A percentile compares a stretch with the other conserved stretches of the same genome.
phyloP scores from a whole-genome alignment of 1,139 yeast species.

The Pichia sp. region DNA sequence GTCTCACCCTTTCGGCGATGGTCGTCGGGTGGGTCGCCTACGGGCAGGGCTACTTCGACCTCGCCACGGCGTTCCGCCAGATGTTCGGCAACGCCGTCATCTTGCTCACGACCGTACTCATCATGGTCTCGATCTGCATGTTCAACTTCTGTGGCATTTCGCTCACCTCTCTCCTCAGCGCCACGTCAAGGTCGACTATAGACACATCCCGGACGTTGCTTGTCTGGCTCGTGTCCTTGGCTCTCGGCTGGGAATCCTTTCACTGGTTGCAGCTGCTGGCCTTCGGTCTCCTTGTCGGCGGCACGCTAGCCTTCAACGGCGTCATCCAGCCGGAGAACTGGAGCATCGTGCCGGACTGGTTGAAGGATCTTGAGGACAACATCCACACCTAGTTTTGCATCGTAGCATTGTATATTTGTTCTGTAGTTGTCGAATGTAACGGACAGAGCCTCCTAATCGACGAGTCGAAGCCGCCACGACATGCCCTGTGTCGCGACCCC shows the following conservation, averaged over 20 bases:
- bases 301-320: constrained; percentile 72
- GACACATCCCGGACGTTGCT: constrained; percentile 74
- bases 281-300: constrained; percentile 59
- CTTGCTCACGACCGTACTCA: constrained; percentile 51
- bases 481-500: neutral
- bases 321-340: constrained; percentile 45
- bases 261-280: constrained; percentile 61
- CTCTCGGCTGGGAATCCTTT: constrained; percentile 77
- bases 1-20: constrained; percentile 43
- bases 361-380: constrained; percentile 30
- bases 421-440: neutral
- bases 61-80: constrained; percentile 48
- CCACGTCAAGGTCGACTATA: constrained; percentile 75
- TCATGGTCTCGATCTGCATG: constrained; percentile 67
- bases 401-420: neutral
- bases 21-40: constrained; percentile 41
- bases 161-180: constrained; percentile 61
- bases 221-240: constrained; percentile 69
- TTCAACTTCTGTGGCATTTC: constrained; percentile 76
- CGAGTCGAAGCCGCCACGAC: neutral
- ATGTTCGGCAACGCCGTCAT: constrained; percentile 42
- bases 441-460: neutral
- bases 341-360: constrained; percentile 43
- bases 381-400: constrained; percentile 7
- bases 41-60: constrained; percentile 54